Conservation (phyloP, 768 basidiomycete species). For the Dacryopinax primogenitus region DNA sequence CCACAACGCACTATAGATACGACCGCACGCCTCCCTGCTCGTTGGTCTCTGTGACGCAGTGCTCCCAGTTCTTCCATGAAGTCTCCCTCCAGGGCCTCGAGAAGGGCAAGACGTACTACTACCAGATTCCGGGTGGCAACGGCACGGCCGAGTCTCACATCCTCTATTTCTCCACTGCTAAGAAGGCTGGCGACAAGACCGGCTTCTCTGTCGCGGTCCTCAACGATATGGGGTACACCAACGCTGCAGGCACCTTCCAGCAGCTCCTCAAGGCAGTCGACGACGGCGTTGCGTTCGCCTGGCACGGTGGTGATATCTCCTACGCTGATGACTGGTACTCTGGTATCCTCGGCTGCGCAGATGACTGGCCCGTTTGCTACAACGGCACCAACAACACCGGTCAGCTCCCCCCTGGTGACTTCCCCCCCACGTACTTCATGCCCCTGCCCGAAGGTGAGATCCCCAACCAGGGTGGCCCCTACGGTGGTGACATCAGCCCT, state of each 20-base stretch:
- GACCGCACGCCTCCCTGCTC: conserved; percentile 17
- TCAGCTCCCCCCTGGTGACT: conserved; percentile 11
- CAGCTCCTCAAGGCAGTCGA: conserved; percentile 17
- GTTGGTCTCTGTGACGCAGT: conserved; percentile 16
- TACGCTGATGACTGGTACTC: conserved; percentile 20
- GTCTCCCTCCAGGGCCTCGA: conserved; percentile 14
- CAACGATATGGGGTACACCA: conserved; percentile 22
- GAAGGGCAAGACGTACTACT: conserved; percentile 17
- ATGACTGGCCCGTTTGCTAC: conserved; percentile 18
- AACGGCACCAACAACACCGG: conserved; percentile 17
- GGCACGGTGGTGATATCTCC: conserved; percentile 19
- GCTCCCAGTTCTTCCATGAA: conserved; percentile 18
- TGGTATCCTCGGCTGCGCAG: conserved; percentile 17
- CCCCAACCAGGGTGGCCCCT: conserved; percentile 17
- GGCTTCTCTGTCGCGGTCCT: conserved; percentile 18
- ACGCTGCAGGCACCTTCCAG: conserved; percentile 16
- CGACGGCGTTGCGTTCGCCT: conserved; percentile 17
- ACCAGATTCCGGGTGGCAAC: conserved; percentile 19
- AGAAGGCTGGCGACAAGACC: conserved; percentile 10
- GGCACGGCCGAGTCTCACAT: conserved; percentile 17
- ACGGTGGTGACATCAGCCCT: conserved; percentile 16
- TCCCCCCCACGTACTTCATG: conserved; percentile 12
- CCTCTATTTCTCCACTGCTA: conserved; percentile 17
- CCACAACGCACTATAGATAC: conserved; percentile 7
- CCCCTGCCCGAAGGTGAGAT: conserved; percentile 17